These are phyloP conservation scores for Pleurotus tuber-regium DNA, from an alignment of 768 basidiomycete species.

Conservation along the genomic window DNA sequence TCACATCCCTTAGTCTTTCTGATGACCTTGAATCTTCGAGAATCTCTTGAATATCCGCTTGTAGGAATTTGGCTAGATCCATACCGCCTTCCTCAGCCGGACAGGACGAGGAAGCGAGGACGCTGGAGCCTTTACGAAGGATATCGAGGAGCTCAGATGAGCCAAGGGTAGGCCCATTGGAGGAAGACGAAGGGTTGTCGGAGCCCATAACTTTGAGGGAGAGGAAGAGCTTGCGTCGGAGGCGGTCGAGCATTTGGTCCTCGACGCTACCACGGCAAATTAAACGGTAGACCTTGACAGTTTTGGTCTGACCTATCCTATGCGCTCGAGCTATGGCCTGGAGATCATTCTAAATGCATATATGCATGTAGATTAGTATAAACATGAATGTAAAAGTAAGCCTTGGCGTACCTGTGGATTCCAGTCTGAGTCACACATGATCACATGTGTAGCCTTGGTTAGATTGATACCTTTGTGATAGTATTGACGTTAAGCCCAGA, in stretches of 20 bases:
- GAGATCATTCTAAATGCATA: conserved; percentile 59
- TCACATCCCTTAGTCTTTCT: conserved; percentile 41
- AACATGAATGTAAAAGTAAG: neutral
- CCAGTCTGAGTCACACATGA: conserved; percentile 76
- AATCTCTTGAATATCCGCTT: conserved; percentile 41
- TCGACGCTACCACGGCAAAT: conserved; percentile 71
- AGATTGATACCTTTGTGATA: conserved; percentile 82
- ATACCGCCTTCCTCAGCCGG: conserved; percentile 26
- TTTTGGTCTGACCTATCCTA: conserved; percentile 74
- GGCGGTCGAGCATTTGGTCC: conserved; percentile 72
- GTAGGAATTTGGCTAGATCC: conserved; percentile 41
- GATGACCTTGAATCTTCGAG: conserved; percentile 41
- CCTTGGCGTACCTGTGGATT: conserved; percentile 36
- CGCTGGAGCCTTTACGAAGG: conserved; percentile 56
- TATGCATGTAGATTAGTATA: neutral
- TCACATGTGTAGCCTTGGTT: conserved; percentile 76
- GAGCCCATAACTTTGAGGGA: conserved; percentile 61
- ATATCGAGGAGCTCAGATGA: conserved; percentile 52
- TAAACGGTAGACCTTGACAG: conserved; percentile 68
- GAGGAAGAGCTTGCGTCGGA: conserved; percentile 68
- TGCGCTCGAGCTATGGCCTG: conserved; percentile 87
- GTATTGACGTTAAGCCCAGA: conserved; percentile 16
- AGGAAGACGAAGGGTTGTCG: conserved; percentile 22
- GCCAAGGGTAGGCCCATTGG: conserved; percentile 27
- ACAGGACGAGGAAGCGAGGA: conserved; percentile 38